Evolutionary conservation across 305 asterid species (phyloP).

Genomic region (Ajuga reptans): DNA sequence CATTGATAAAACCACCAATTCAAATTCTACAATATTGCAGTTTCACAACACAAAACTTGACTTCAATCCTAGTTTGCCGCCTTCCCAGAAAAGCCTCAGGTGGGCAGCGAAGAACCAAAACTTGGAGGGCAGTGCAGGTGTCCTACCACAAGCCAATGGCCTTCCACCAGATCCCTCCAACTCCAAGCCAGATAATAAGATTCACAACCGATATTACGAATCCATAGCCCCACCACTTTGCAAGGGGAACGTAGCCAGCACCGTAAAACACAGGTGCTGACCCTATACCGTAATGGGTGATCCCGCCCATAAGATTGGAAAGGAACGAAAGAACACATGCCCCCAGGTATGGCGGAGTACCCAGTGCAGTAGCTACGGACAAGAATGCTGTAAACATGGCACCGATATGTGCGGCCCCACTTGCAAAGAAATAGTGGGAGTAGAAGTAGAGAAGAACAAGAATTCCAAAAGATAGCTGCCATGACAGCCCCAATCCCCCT

Average conservation of each 20-base stretch:
- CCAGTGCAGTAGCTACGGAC: slow-evolving; percentile 85
- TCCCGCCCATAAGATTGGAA: slow-evolving; percentile 96
- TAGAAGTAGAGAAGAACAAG: slow-evolving; percentile 92
- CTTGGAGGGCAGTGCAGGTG: no score
- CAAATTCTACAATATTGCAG: no score
- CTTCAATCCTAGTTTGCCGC: no score
- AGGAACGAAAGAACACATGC: slow-evolving; percentile 77
- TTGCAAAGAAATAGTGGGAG: slow-evolving; percentile 94
- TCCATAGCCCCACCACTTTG: slow-evolving; percentile 99
- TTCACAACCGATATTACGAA: slow-evolving; percentile 75
- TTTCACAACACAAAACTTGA: no score
- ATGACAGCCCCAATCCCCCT: slow-evolving; percentile 85
- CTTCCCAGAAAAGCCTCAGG: no score
- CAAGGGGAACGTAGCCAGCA: slow-evolving; percentile 93
- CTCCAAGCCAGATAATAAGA: slow-evolving; percentile 80
- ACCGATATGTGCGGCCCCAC: slow-evolving; percentile 98
- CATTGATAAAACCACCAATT: no score
- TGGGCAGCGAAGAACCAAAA: no score
- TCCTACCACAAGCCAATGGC: slow-evolving; percentile 62
- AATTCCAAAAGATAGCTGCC: slow-evolving; percentile 94
- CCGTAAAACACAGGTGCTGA: slow-evolving; percentile 96
- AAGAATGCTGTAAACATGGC: slow-evolving; percentile 98
- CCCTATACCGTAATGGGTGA: slow-evolving; percentile 94
- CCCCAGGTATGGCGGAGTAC: slow-evolving; percentile 77
- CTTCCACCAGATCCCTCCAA: slow-evolving; percentile 97